phyloP scores from a whole-genome alignment of 768 basidiomycete species.

The Collybia mongolica region DNA sequence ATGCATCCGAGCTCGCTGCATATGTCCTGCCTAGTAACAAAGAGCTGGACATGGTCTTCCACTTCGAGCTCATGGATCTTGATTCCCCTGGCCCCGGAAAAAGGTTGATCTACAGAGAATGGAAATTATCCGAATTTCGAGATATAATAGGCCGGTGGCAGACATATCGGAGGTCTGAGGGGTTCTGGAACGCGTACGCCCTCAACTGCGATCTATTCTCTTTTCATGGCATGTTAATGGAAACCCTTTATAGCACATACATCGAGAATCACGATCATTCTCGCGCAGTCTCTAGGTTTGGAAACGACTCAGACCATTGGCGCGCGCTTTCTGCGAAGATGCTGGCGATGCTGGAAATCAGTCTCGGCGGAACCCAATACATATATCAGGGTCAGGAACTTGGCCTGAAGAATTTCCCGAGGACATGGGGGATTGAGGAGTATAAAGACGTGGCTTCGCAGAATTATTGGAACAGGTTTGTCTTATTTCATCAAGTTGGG shows the following conservation, averaged over 20 bases:
- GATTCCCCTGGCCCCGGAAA: conserved; percentile 43
- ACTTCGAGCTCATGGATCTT: conserved; percentile 61
- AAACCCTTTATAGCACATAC: conserved; percentile 39
- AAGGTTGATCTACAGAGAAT: conserved; percentile 42
- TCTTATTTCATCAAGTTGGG: conserved; percentile 1
- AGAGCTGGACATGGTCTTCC: conserved; percentile 66
- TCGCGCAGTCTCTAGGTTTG: conserved; percentile 64
- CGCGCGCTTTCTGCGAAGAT: conserved; percentile 62
- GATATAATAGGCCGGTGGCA: conserved; percentile 55
- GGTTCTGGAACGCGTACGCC: conserved; percentile 67
- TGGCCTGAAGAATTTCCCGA: conserved; percentile 62
- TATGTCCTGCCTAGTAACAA: conserved; percentile 58
- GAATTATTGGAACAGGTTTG: conserved; percentile 58
- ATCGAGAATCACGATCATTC: conserved; percentile 74
- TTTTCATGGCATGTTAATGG: not conserved
- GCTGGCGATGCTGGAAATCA: conserved; percentile 58
- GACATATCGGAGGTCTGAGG: conserved; percentile 49
- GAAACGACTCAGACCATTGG: conserved; percentile 58
- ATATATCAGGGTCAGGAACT: conserved; percentile 79
- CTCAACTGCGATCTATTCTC: conserved; percentile 12
- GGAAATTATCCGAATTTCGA: conserved; percentile 55
- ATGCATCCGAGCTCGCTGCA: conserved; percentile 45
- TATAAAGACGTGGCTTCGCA: conserved; percentile 69
- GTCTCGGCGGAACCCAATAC: conserved; percentile 66
- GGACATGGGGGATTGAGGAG: conserved; percentile 65